A percentile compares a stretch with the other conserved stretches of the same genome.
phyloP scores from a whole-genome alignment of 2,329 filamentous ascomycete species.

The Incumbomyces lentus region DNA sequence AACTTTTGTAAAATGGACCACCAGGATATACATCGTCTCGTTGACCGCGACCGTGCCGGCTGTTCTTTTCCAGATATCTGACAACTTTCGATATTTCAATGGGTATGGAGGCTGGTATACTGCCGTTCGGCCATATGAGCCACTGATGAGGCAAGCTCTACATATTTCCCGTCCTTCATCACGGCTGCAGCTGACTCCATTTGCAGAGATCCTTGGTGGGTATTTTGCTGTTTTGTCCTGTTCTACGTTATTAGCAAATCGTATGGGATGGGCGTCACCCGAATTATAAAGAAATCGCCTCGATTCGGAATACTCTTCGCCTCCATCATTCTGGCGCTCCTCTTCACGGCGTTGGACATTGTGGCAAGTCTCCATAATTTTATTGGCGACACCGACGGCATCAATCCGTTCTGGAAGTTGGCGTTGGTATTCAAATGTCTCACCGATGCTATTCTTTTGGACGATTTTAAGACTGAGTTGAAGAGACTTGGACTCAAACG shows the following conservation, averaged over 20 bases:
- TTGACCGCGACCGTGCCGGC: conserved; percentile 51
- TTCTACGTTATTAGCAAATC: conserved; percentile 41
- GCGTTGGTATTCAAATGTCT: conserved; percentile 58
- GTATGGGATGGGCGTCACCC: conserved; percentile 48
- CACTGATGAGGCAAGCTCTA: conserved; percentile 42
- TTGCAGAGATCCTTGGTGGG: conserved; percentile 55
- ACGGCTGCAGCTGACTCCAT: conserved; percentile 7
- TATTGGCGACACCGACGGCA: conserved; percentile 24
- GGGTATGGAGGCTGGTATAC: conserved; percentile 43
- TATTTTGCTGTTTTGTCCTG: conserved; percentile 49
- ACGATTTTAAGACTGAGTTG: conserved; percentile 54
- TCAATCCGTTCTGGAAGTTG: conserved; percentile 54
- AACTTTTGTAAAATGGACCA: conserved; percentile 16
- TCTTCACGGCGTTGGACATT: conserved; percentile 52
- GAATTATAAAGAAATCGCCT: conserved; percentile 50
- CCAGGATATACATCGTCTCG: conserved; percentile 43
- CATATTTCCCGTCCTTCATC: not conserved
- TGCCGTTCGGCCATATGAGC: conserved; percentile 48
- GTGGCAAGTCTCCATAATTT: conserved; percentile 42
- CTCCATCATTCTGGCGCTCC: conserved; percentile 49
- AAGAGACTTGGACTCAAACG: conserved; percentile 18
- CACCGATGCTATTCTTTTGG: conserved; percentile 55
- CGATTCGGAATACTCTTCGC: conserved; percentile 53
- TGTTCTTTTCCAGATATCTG: conserved; percentile 55
- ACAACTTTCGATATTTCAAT: conserved; percentile 56